Conservation (phyloP, 257 asterid species). For the Solanum corneliomulleri region DNA sequence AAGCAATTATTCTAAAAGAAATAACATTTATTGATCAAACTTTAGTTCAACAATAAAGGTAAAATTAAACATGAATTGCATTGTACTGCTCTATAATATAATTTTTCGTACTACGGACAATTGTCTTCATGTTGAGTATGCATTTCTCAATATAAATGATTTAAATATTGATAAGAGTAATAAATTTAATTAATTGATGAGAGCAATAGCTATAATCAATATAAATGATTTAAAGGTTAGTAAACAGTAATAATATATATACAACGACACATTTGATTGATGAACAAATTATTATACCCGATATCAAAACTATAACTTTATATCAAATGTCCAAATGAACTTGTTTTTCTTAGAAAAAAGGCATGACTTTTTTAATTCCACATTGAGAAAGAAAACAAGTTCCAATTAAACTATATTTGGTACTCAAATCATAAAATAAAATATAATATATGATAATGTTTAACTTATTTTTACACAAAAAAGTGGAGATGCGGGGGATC, state of each 20-base stretch:
- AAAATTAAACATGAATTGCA: neutral
- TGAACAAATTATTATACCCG: rapidly evolving
- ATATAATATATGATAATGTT: too few species aligned
- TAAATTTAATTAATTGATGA: neutral
- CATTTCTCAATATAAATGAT: neutral
- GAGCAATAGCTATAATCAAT: neutral
- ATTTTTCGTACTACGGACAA: neutral
- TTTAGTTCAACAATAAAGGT: neutral
- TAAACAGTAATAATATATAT: neutral
- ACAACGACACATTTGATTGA: neutral
- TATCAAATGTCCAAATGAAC: neutral
- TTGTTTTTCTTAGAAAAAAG: too few species aligned
- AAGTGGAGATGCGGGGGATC: conserved; percentile 69
- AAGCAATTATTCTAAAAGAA: neutral
- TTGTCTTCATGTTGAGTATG: neutral
- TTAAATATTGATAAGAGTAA: neutral
- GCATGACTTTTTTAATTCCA: too few species aligned
- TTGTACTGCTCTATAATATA: neutral
- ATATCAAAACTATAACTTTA: neutral
- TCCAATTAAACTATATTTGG: too few species aligned
- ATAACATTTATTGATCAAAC: neutral
- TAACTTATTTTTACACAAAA: neutral
- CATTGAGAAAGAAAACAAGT: too few species aligned
- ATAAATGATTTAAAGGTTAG: neutral
- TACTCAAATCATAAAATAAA: too few species aligned